Evolutionary conservation across 306 rosid genomes (phyloP), one percentile per base, ranked within the genome.

Genomic region (Fragaria iinumae): DNA sequence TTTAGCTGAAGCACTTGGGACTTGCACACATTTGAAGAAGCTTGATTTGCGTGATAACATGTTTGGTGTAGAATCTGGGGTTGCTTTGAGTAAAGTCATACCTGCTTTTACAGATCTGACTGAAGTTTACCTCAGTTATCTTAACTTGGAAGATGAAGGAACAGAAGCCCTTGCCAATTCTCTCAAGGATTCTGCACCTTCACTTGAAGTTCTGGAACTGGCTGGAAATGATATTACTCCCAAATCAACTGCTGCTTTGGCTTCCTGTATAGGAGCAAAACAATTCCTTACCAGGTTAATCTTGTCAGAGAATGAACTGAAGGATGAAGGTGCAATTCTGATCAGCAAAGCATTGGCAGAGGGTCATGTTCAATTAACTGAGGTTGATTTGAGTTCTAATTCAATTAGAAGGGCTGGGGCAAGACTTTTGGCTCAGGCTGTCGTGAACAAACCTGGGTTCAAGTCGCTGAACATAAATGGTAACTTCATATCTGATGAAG

Each of bases 41-140:
- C 91, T 93, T 69, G 98, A 93, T 75, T 85, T 93, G 86, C 89
- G 93, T 44, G 98, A 93, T 82, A 93, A 93, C 81, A 89, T 93
- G 95, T 93, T 93, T 86, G 98, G 98, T 45, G 91, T 77, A 43
- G 95, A 93, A 74, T 93, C 90, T 78, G 98, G 98, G 79, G 32
- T 84, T 82, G 89, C 93, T 80, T 75, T 93, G 57, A 88, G 95
- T 76, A 93, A 89, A 81, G 85, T 84, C 57, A 62, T 93, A 55
- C 85, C 88, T 38, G 80, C 67, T 64, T 88, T 83, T 83, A 76
- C 73, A 44, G 94, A 78, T 83, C 96, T 91, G 62, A 89, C 84
- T 25, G 96, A 89, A 88, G 70, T 88, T 83, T 88, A 90, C 74
- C 89, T 93, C 20, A 88, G 96, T 82, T 91, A 90, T 82, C 88